Evolutionary conservation across 163 green algal species (phyloP).

Genomic region (Chlorella variabilis): DNA sequence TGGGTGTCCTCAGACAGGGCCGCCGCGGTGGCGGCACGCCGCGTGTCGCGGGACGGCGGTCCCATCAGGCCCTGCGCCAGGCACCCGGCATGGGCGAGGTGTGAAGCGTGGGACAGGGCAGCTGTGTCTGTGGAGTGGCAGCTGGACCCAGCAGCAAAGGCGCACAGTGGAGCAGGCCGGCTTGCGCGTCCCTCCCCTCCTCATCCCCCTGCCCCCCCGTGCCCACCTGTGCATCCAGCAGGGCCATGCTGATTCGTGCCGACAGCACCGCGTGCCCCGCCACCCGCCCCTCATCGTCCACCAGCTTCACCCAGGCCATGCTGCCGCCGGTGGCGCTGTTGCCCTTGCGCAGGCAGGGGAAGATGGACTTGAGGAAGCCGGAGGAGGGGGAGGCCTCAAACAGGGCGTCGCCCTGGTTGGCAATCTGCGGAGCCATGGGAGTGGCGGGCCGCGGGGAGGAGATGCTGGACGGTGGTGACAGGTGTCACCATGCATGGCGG

Average conservation of each 20-base stretch:
- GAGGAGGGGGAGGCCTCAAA: constrained; percentile 17
- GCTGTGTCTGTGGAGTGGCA: too few relatives aligned
- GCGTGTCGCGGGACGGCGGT: constrained; percentile 1
- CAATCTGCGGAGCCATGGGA: constrained; percentile 35
- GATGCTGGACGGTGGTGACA: neutral
- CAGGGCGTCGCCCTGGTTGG: constrained; percentile 25
- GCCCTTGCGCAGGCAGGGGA: constrained; percentile 43
- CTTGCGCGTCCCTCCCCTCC: too few relatives aligned
- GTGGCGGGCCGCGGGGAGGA: too few relatives aligned
- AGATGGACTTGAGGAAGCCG: constrained; percentile 41
- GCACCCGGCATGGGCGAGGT: neutral
- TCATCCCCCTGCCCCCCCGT: too few relatives aligned
- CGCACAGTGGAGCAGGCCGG: too few relatives aligned
- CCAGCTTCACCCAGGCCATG: constrained; percentile 58
- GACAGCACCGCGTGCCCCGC: constrained; percentile 49
- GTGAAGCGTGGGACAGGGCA: too few relatives aligned
- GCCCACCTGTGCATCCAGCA: constrained; percentile 13
- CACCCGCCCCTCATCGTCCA: constrained; percentile 30
- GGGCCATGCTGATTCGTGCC: constrained; percentile 33
- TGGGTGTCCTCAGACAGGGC: neutral
- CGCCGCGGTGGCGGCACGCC: neutral
- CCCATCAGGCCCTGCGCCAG: constrained; percentile 25
- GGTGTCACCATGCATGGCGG: too few relatives aligned
- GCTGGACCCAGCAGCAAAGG: too few relatives aligned
- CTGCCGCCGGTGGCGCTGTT: neutral